Percentiles rank a stretch among this genome's conserved stretches.
Conservation (phyloP, 1,284 basidiomycete genomes). For the Puccinia hordei region DNA sequence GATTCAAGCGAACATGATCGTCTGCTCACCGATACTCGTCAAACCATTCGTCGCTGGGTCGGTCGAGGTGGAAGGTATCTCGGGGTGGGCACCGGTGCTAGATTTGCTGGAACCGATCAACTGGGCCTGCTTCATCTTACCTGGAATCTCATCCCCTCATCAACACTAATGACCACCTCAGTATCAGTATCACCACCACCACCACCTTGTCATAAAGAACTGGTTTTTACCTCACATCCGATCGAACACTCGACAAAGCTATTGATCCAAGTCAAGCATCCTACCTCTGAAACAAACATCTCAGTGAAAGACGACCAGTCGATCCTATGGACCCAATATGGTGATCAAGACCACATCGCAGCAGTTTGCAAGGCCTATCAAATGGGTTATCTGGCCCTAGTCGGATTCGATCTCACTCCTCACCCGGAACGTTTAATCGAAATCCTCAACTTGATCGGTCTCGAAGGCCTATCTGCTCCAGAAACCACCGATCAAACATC, state of each 20-base stretch:
- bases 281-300: neutral
- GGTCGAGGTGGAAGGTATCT: slow-evolving; percentile 37
- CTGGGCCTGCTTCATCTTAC: slow-evolving; percentile 2
- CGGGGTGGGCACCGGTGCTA: slow-evolving; percentile 33
- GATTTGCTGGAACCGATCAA: slow-evolving; percentile 19
- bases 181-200: no score
- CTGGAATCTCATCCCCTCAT: neutral
- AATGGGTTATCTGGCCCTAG: neutral
- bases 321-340: slow-evolving; percentile 11
- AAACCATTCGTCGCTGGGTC: slow-evolving; percentile 33
- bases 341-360: slow-evolving; percentile 1
- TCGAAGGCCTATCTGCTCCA: slow-evolving; percentile 4
- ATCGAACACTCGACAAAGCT: neutral
- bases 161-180: neutral
- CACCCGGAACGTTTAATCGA: slow-evolving; percentile 15
- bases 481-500: neutral
- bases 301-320: neutral
- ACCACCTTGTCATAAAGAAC: neutral
- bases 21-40: neutral
- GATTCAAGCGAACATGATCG: slow-evolving; percentile 19
- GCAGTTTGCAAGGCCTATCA: neutral
- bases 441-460: slow-evolving; percentile 20
- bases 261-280: neutral
- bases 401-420: slow-evolving; percentile 22
- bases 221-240: neutral